phyloP scores from a whole-genome alignment of 208 protist genomes.

The Spongospora subterranea region DNA sequence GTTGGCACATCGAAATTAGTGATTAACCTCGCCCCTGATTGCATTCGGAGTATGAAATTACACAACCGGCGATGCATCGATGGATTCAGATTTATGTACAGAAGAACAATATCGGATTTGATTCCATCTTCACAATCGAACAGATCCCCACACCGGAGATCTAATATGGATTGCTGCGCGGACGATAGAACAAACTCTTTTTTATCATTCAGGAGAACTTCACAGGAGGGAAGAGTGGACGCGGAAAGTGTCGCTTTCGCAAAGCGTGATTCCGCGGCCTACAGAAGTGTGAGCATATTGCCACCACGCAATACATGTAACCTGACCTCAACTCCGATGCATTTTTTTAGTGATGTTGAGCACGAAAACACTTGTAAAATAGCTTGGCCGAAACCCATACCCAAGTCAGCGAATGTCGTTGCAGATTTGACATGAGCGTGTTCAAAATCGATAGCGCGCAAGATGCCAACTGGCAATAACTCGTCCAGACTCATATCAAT shows the following conservation, averaged over 20 bases:
- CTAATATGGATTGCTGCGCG: not conserved
- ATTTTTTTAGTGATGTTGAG: not conserved
- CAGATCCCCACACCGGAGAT: conserved; percentile 18
- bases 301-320: not conserved
- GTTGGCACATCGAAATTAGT: conserved; percentile 2
- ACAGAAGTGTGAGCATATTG: not conserved
- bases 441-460: not conserved
- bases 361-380: not conserved
- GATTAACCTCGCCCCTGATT: not conserved
- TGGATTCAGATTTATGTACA: not conserved
- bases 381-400: conserved; percentile 11
- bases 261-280: not conserved
- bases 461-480: not conserved
- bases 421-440: not conserved
- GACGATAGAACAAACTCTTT: not conserved
- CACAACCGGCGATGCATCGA: conserved; percentile 6
- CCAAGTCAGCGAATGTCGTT: not conserved
- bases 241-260: not conserved
- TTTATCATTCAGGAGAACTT: not conserved
- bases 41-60: not conserved
- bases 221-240: not conserved
- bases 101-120: not conserved
- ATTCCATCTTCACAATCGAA: conserved; percentile 46
- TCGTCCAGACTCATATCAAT: conserved; percentile 1
- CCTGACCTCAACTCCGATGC: conserved; percentile 38